Percentiles rank a stretch among this genome's conserved stretches.
phyloP scores from a whole-genome alignment of 176 grass and related monocot species.

The Pontederia crassipes region DNA sequence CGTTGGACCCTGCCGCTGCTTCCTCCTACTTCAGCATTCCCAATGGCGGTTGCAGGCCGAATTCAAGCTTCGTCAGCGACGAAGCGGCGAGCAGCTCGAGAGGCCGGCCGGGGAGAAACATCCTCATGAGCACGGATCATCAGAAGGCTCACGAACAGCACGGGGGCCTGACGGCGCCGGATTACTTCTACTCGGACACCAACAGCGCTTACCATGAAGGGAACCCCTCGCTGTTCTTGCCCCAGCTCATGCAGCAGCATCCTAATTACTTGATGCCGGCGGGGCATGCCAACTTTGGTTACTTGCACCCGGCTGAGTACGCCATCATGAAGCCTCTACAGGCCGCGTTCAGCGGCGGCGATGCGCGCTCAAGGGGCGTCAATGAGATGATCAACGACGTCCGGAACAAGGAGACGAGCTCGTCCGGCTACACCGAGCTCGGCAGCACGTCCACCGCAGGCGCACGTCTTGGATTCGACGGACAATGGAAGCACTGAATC shows the following conservation, averaged over 20 bases:
- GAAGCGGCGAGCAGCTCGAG: neutral
- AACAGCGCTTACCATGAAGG: neutral
- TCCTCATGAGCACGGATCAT: neutral
- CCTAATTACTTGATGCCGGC: neutral
- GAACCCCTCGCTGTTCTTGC: neutral
- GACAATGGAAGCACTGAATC: too few species aligned
- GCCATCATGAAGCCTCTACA: neutral
- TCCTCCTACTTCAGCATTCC: neutral
- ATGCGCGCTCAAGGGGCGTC: too few species aligned
- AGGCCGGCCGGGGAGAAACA: neutral
- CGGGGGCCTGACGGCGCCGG: neutral
- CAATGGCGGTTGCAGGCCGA: neutral
- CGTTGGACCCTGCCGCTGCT: neutral
- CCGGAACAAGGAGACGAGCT: too few species aligned
- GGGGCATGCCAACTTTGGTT: neutral
- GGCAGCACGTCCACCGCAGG: too few species aligned
- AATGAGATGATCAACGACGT: too few species aligned
- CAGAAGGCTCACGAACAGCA: neutral
- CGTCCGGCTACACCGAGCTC: too few species aligned
- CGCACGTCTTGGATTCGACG: too few species aligned
- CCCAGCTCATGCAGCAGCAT: neutral
- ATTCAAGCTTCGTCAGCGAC: neutral
- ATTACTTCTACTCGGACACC: neutral
- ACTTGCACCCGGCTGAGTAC: neutral
- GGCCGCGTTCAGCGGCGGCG: too few species aligned